Conservation (phyloP, 2,329 filamentous ascomycete species). For the Hymenoscyphus salicellus region DNA sequence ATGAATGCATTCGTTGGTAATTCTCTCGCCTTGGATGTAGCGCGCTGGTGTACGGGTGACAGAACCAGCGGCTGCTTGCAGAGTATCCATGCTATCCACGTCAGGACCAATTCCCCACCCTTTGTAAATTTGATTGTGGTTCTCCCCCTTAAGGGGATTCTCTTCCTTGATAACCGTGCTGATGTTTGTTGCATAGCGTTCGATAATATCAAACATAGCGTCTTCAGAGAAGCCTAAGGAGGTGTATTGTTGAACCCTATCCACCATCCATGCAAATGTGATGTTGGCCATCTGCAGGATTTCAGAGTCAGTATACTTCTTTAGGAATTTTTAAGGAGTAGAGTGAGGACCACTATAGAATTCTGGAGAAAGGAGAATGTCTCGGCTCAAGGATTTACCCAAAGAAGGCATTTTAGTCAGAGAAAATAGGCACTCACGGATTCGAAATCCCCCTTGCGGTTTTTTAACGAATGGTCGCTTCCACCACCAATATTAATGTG, state of each 20-base stretch:
- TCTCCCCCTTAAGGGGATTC: not conserved
- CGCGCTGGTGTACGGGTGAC: not conserved
- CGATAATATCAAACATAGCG: slow-evolving; percentile 7
- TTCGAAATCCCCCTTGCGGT: not conserved
- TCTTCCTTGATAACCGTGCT: slow-evolving; percentile 2
- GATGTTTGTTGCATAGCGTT: slow-evolving; percentile 8
- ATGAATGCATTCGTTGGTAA: no score
- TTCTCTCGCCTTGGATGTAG: no score
- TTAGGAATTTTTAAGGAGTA: no score
- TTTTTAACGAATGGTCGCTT: no score
- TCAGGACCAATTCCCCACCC: slow-evolving; percentile 9
- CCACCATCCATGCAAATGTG: slow-evolving; percentile 25
- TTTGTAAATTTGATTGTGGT: slow-evolving; percentile 5
- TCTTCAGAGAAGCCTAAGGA: slow-evolving; percentile 4
- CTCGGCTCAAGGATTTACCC: no score
- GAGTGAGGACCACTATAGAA: no score
- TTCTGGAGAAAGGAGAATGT: no score
- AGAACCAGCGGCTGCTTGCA: slow-evolving; percentile 3
- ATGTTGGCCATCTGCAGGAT: slow-evolving; percentile 19
- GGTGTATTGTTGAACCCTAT: slow-evolving; percentile 4
- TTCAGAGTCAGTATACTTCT: no score
- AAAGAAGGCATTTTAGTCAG: no score
- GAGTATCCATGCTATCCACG: slow-evolving; percentile 5
- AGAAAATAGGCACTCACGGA: no score
- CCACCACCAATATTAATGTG: slow-evolving; percentile 25